Evolutionary conservation across 208 protist genomes (phyloP).

Genomic region (Leishmania gerbilli): DNA sequence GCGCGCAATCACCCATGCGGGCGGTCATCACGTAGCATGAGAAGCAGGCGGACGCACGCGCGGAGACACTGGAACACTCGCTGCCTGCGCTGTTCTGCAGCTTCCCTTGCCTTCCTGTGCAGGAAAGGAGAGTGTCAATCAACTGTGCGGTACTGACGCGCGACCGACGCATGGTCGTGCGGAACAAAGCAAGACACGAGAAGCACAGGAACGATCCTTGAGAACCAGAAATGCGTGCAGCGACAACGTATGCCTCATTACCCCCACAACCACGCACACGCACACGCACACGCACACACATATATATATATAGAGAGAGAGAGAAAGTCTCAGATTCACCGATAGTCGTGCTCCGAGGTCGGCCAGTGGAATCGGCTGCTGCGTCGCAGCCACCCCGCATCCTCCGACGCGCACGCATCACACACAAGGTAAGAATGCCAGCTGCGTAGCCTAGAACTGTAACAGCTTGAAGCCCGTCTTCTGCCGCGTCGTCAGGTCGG

Average conservation of each 20-base stretch:
- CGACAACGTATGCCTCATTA: background rate
- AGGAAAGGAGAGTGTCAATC: background rate
- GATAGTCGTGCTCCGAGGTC: too few species aligned
- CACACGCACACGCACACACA: too few species aligned
- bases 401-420: background rate
- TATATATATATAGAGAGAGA: too few species aligned
- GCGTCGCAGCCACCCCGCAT: background rate
- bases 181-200: background rate
- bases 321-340: too few species aligned
- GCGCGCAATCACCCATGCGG: background rate
- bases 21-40: background rate
- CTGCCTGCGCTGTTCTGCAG: background rate
- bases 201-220: background rate
- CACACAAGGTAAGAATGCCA: background rate
- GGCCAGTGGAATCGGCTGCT: background rate
- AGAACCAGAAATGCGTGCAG: background rate
- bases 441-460: constrained; percentile 24
- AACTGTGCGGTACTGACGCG: background rate
- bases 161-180: too few species aligned
- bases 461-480: constrained; percentile 76
- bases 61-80: background rate
- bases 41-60: background rate
- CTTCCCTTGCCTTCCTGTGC: background rate
- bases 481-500: constrained; percentile 70
- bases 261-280: too few species aligned